These are phyloP conservation scores for Dittrichia graveolens DNA, from an alignment of 129 eudicot species.

Conservation along the genomic window DNA sequence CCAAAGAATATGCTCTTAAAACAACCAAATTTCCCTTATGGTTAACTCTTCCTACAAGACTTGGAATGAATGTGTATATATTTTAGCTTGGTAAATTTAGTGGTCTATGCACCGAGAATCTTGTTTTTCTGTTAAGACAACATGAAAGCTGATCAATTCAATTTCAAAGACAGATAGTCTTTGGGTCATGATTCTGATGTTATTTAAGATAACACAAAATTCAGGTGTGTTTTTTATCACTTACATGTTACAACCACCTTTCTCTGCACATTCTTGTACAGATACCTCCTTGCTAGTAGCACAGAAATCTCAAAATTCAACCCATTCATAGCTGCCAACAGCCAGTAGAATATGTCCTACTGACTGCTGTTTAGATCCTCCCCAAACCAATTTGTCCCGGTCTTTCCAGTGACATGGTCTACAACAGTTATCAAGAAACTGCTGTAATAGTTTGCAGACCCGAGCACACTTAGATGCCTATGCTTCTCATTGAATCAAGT, in stretches of 20 bases:
- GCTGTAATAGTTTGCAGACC: slow-evolving; percentile 36
- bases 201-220: not conserved
- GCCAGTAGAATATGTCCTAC: slow-evolving; percentile 62
- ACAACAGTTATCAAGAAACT: slow-evolving; percentile 38
- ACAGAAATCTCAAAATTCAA: slow-evolving; percentile 44
- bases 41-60: slow-evolving; percentile 13
- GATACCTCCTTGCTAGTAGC: slow-evolving; percentile 39
- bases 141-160: not conserved
- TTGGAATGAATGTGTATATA: slow-evolving; percentile 29
- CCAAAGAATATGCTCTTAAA: slow-evolving; percentile 23
- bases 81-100: slow-evolving; percentile 28
- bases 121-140: slow-evolving; percentile 18
- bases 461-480: slow-evolving; percentile 42
- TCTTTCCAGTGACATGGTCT: slow-evolving; percentile 21
- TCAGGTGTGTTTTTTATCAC: not conserved
- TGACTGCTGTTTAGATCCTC: slow-evolving; percentile 57
- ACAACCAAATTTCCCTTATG: slow-evolving; percentile 11
- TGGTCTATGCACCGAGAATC: not conserved
- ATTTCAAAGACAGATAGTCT: slow-evolving; percentile 4
- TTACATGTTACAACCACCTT: not conserved
- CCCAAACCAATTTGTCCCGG: slow-evolving; percentile 63
- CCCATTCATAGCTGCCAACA: slow-evolving; percentile 41
- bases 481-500: slow-evolving; percentile 50
- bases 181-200: not conserved
- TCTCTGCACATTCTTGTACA: slow-evolving; percentile 52